Conservation (phyloP, 345 rosid species). For the Viola odorata region DNA sequence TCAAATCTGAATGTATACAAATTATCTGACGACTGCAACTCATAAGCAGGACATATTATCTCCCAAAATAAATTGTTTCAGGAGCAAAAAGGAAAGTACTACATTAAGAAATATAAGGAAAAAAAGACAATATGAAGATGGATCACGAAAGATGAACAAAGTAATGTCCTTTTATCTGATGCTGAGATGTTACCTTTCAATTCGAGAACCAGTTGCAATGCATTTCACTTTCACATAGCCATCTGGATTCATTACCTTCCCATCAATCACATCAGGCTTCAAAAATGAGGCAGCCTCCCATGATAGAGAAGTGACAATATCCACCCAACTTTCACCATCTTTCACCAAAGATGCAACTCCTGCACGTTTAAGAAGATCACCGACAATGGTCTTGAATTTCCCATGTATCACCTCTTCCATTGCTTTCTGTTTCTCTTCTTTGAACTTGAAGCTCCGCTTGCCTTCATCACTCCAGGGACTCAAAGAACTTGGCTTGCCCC, state of each 20-base stretch:
- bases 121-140: background rate
- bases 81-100: background rate
- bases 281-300: conserved; percentile 87
- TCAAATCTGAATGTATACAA: too few species aligned
- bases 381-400: conserved; percentile 55
- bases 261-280: conserved; percentile 56
- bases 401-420: conserved; percentile 63
- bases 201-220: conserved; percentile 71
- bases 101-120: background rate
- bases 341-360: conserved; percentile 35
- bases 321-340: conserved; percentile 58
- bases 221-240: conserved; percentile 84
- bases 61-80: background rate
- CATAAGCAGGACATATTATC: too few species aligned
- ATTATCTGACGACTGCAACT: too few species aligned
- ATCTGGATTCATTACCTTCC: conserved; percentile 52
- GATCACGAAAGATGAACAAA: background rate
- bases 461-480: conserved; percentile 39
- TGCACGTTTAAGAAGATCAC: conserved; percentile 54
- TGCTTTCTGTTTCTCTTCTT: conserved; percentile 53
- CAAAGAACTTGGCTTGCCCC: conserved; percentile 57
- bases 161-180: background rate
- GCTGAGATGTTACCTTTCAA: conserved; percentile 46
- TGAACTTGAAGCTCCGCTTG: conserved; percentile 32
- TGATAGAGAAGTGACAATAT: conserved; percentile 60